phyloP scores from a whole-genome alignment of 1,284 basidiomycete species.

The Flammula alnicola region DNA sequence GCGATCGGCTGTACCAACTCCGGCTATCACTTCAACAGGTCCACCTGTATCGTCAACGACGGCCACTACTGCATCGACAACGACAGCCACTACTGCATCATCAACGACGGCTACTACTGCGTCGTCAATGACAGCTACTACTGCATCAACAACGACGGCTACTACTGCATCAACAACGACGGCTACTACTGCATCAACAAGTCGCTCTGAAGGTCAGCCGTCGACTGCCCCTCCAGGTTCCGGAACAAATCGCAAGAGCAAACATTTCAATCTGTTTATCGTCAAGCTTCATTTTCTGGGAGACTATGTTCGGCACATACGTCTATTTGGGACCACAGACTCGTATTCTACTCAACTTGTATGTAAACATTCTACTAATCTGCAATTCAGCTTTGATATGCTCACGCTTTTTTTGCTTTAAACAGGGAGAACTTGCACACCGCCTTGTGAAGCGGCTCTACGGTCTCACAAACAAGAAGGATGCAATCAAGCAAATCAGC shows the following conservation, averaged over 20 bases:
- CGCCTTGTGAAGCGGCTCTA: constrained; percentile 22
- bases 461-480: constrained; percentile 24
- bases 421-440: constrained; percentile 25
- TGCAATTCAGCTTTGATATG: not conserved
- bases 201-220: no score
- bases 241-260: not conserved
- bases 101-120: no score
- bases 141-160: no score
- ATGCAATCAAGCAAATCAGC: constrained; percentile 25
- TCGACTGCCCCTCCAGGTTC: not conserved
- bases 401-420: not conserved
- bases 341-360: constrained; percentile 33
- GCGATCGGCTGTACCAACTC: no score
- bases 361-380: not conserved
- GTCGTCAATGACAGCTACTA: no score
- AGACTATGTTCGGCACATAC: constrained; percentile 23
- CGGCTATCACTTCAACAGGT: no score
- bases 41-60: no score
- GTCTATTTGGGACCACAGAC: constrained; percentile 24
- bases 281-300: constrained; percentile 25
- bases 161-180: no score
- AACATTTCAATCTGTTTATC: constrained; percentile 17
- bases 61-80: no score
- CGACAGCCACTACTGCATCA: no score
- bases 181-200: no score